A percentile compares a stretch with the other conserved stretches of the same genome.
Conservation (phyloP, 164 flowering plant species). For the Malania oleifera region DNA sequence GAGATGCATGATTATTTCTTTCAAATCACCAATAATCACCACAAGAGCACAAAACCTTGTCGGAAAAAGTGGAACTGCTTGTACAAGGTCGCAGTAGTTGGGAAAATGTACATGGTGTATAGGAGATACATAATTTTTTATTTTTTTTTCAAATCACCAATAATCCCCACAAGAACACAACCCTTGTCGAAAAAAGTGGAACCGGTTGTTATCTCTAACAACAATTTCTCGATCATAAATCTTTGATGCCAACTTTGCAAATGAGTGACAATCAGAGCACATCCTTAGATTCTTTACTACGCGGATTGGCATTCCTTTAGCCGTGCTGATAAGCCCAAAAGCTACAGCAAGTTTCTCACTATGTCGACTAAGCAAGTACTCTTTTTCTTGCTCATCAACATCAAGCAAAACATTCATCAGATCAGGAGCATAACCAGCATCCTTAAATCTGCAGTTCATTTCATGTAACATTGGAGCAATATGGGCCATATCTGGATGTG, state of each 20-base stretch:
- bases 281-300: constrained; percentile 55
- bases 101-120: too few relatives aligned
- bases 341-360: constrained; percentile 63
- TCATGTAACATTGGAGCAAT: constrained; percentile 38
- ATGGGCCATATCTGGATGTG: constrained; percentile 29
- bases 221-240: constrained; percentile 42
- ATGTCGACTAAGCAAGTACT: constrained; percentile 42
- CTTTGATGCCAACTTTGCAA: constrained; percentile 42
- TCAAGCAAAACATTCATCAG: constrained; percentile 41
- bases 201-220: constrained; percentile 47
- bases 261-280: constrained; percentile 59
- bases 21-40: constrained; percentile 56
- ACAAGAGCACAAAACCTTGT: constrained; percentile 54
- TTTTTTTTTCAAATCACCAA: too few relatives aligned
- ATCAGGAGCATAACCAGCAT: constrained; percentile 47
- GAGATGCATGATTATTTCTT: too few relatives aligned
- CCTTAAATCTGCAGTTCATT: constrained; percentile 27
- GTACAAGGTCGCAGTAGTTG: too few relatives aligned
- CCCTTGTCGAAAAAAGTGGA: constrained; percentile 50
- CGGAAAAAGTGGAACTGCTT: constrained; percentile 49
- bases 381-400: constrained; percentile 50
- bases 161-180: constrained; percentile 55
- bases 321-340: constrained; percentile 43
- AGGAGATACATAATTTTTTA: too few relatives aligned
- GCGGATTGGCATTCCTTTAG: constrained; percentile 31